A percentile compares a stretch with the other conserved stretches of the same genome.
phyloP scores from a whole-genome alignment of 2,329 filamentous ascomycete species.

The Scedosporium aurantiacum region DNA sequence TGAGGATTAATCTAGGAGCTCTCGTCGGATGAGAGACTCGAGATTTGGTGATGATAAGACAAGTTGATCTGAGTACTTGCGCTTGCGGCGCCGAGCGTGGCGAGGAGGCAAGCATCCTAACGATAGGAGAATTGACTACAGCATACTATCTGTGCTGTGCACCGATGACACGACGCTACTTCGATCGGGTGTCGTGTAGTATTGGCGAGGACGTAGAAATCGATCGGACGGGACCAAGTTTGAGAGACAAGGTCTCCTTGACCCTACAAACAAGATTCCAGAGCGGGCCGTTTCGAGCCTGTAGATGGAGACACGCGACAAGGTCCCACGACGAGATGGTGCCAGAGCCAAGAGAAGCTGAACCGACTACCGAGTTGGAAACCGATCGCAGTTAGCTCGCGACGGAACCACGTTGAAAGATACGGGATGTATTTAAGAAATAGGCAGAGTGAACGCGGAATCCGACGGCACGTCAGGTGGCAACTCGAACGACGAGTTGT shows the following conservation, averaged over 20 bases:
- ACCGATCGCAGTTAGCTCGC: no score
- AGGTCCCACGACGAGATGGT: no score
- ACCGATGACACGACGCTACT: not conserved
- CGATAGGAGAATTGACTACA: not conserved
- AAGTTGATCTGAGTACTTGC: not conserved
- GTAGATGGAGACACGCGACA: no score
- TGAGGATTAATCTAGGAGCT: not conserved
- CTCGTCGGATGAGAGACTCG: not conserved
- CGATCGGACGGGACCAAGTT: not conserved
- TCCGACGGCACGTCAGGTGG: not conserved
- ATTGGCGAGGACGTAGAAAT: not conserved
- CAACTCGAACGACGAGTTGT: not conserved
- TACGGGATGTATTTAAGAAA: no score
- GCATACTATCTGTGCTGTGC: slow-evolving; percentile 3
- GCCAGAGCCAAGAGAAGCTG: no score
- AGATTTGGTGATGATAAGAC: not conserved
- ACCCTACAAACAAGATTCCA: no score
- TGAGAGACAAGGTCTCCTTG: not conserved
- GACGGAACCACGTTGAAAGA: no score
- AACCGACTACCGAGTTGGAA: no score
- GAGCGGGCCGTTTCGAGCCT: no score
- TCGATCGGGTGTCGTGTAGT: not conserved
- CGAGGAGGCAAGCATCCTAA: slow-evolving; percentile 3
- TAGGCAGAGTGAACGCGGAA: no score
- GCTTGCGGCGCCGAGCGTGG: not conserved